Base-by-base conservation (phyloP, 2,329 filamentous ascomycete species). In the Exophiala calicioides region DNA sequence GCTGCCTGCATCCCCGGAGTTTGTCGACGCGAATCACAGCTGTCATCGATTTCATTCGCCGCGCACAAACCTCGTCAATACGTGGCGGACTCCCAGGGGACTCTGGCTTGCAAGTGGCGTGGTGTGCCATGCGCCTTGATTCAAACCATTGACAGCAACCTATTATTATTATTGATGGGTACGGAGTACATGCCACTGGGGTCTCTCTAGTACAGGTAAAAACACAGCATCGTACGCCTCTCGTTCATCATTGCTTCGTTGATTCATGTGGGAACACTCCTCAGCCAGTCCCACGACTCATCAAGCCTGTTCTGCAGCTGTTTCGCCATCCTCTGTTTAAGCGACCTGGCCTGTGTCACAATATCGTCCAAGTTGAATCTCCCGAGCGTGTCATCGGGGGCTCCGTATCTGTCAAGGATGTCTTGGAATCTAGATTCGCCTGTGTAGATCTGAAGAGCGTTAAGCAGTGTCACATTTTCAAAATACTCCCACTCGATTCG, bases 361-460 rank as follows among this genome's bases (percentile, higher is more conserved):
- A 56, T 38, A 27, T 54, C 32, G 26, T 55, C 46, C 30, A 56
- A 47, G 27, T 54, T 47, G 34, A 40, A 55, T 16, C 20, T 47
- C 27, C 32, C 24, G 27, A 55, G 41, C 6, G 8, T 31, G 5
- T 44, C 43, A 4, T 29, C 7, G n/a, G 38, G 34, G 8, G 33
- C 47, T 15, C 52, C 37, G 18, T 52, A 38, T 4, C 10, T 41
- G 8, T 51, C 33, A 3, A 60, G 31, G 18, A 65, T 65, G n/a
- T 44, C 47, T 35, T 51, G 19, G 34, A 63, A 66, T 23, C 62
- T 62, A 15, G 58, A 49, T 2, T 19, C 51, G 53, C 56, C 58
- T 20, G 57, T 56, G 40, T 56, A 60, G 12, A 15, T 24, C 34
- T 56, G 50, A 16, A 67, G 44, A 6, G 61, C 62, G 16, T 60